phyloP scores from a whole-genome alignment of 2,329 filamentous ascomycete genomes.

The Neospermospora avenae region DNA sequence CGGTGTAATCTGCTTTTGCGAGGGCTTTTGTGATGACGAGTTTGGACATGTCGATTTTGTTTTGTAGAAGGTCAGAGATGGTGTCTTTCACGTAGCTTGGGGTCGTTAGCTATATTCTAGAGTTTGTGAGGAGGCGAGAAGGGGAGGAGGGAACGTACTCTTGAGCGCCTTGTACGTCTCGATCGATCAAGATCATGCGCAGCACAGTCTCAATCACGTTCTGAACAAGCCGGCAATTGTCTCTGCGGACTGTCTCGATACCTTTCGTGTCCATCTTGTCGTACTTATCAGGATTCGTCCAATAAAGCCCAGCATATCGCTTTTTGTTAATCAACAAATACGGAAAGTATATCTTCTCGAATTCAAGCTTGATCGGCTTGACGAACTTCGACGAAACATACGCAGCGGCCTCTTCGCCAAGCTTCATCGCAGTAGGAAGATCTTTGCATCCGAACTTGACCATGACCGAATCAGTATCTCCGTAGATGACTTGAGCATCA shows the following conservation, averaged over 20 bases:
- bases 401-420: slow-evolving; percentile 88
- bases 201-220: slow-evolving; percentile 97
- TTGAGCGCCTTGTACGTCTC: slow-evolving; percentile 85
- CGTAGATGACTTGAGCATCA: slow-evolving; percentile 95
- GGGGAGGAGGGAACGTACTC: slow-evolving; percentile 59
- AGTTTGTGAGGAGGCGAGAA: not conserved
- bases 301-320: slow-evolving; percentile 95
- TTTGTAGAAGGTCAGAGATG: slow-evolving; percentile 91
- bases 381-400: slow-evolving; percentile 90
- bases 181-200: slow-evolving; percentile 92
- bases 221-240: slow-evolving; percentile 93
- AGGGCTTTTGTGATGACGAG: slow-evolving; percentile 98
- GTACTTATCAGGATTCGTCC: slow-evolving; percentile 90
- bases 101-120: slow-evolving; percentile 27
- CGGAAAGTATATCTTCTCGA: slow-evolving; percentile 98
- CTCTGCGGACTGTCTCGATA: slow-evolving; percentile 95
- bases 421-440: slow-evolving; percentile 83
- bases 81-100: slow-evolving; percentile 90
- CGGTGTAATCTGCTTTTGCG: slow-evolving; percentile 83
- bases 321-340: slow-evolving; percentile 99
- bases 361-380: slow-evolving; percentile 97
- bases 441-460: slow-evolving; percentile 95
- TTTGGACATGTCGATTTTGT: slow-evolving; percentile 98
- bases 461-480: slow-evolving; percentile 99
- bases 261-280: slow-evolving; percentile 99